phyloP scores from a whole-genome alignment of 768 basidiomycete species.

The Agaricus blazei region DNA sequence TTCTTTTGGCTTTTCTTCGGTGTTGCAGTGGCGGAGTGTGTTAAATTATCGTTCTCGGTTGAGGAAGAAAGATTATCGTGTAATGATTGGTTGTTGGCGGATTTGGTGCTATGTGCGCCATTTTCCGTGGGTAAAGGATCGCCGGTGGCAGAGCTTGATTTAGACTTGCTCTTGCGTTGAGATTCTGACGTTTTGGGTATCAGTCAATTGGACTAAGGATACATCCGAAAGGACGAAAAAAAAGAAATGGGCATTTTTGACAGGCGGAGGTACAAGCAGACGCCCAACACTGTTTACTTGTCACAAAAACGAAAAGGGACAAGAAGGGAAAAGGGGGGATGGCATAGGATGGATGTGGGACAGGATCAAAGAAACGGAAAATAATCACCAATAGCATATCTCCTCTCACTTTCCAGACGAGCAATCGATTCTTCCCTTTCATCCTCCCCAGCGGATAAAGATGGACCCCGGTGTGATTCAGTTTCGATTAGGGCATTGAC shows the following conservation, averaged over 20 bases:
- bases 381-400: slow-evolving; percentile 9
- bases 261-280: background rate
- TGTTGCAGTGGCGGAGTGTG: background rate
- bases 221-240: background rate
- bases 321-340: background rate
- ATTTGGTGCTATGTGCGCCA: background rate
- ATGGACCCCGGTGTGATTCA: slow-evolving; percentile 15
- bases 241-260: background rate
- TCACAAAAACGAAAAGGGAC: background rate
- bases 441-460: background rate
- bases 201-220: background rate
- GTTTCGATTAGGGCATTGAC: slow-evolving; percentile 43
- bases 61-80: background rate
- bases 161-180: background rate
- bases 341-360: background rate
- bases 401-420: background rate
- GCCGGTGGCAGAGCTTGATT: background rate
- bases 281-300: background rate
- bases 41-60: background rate
- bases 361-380: slow-evolving; percentile 6
- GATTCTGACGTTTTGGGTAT: slow-evolving; percentile 5
- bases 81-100: background rate
- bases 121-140: background rate
- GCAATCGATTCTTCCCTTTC: background rate
- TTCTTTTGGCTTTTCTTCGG: slow-evolving; percentile 2